Percentiles rank a stretch among this genome's conserved stretches.
Conservation (phyloP, 768 basidiomycete species). For the Trametes meyenii region DNA sequence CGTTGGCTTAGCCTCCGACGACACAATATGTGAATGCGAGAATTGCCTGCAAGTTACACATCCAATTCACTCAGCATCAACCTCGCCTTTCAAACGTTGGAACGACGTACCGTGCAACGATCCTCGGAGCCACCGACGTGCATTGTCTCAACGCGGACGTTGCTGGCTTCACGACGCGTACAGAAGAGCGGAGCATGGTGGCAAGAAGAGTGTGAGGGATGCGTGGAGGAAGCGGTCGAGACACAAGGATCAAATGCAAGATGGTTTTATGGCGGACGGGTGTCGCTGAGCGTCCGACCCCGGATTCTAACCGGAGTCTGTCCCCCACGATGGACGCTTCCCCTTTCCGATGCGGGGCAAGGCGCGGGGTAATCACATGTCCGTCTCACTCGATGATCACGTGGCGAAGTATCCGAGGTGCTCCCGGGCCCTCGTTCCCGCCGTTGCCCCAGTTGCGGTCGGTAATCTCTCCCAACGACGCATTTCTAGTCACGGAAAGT, state of each 20-base stretch:
- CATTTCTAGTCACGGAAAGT: too few species aligned
- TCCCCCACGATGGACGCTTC: not conserved
- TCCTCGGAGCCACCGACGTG: not conserved
- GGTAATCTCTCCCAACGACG: too few species aligned
- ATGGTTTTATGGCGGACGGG: not conserved
- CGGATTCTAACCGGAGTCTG: not conserved
- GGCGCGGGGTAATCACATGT: conserved; percentile 23
- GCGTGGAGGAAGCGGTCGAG: not conserved
- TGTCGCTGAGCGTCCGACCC: not conserved
- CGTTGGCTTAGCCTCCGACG: conserved; percentile 32
- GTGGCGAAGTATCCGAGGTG: too few species aligned
- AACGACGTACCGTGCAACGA: conserved; percentile 8
- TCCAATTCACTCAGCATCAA: not conserved
- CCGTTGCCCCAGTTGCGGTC: not conserved
- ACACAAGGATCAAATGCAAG: not conserved
- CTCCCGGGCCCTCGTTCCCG: too few species aligned
- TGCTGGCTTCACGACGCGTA: conserved; percentile 2
- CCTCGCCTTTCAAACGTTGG: not conserved
- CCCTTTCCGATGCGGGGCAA: not conserved
- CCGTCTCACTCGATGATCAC: too few species aligned
- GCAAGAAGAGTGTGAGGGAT: not conserved
- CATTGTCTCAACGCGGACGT: conserved; percentile 6
- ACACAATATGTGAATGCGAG: conserved; percentile 12
- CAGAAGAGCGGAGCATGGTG: conserved; percentile 19
- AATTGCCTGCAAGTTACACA: not conserved